These are phyloP conservation scores for Paraconiothyrium sp. DNA, from an alignment of 2,329 filamentous ascomycete species.

Conservation along the genomic window DNA sequence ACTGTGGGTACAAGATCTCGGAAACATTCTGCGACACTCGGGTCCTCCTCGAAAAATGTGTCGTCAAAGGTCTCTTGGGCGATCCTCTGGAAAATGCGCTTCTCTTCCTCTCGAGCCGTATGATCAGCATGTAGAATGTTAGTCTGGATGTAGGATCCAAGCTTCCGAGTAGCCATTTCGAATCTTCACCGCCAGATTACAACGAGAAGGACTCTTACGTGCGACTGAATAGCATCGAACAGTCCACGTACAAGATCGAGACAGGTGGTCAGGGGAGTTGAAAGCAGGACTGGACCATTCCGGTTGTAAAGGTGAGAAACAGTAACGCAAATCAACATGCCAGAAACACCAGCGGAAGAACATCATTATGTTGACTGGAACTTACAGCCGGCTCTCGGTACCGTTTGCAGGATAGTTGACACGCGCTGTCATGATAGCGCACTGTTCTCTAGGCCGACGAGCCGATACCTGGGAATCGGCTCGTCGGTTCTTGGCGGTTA, in stretches of 20 bases:
- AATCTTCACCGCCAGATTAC: neutral
- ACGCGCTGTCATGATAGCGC: constrained; percentile 10
- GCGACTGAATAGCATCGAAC: neutral
- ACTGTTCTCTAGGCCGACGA: constrained; percentile 7
- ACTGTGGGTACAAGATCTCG: constrained; percentile 34
- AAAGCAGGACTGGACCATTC: neutral
- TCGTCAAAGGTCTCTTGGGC: constrained; percentile 33
- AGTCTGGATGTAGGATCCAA: constrained; percentile 11
- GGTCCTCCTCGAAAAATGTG: constrained; percentile 40
- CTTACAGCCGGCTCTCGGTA: constrained; percentile 3
- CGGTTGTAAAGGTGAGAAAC: neutral
- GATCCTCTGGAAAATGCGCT: constrained; percentile 25
- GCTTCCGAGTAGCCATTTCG: constrained; percentile 1
- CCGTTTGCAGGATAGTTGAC: constrained; percentile 2
- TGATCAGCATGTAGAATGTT: constrained; percentile 28
- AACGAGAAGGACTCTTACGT: neutral
- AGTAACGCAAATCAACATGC: neutral
- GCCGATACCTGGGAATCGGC: constrained; percentile 3
- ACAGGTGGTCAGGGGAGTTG: neutral
- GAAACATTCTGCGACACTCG: constrained; percentile 41
- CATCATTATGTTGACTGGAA: neutral
- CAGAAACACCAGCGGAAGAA: neutral
- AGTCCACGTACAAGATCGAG: neutral
- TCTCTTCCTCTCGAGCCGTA: constrained; percentile 25
- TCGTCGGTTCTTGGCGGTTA: neutral